Percentiles rank a stretch among this genome's conserved stretches.
Conservation (phyloP, 441 rosid species). For the Euphorbia celastroides region DNA sequence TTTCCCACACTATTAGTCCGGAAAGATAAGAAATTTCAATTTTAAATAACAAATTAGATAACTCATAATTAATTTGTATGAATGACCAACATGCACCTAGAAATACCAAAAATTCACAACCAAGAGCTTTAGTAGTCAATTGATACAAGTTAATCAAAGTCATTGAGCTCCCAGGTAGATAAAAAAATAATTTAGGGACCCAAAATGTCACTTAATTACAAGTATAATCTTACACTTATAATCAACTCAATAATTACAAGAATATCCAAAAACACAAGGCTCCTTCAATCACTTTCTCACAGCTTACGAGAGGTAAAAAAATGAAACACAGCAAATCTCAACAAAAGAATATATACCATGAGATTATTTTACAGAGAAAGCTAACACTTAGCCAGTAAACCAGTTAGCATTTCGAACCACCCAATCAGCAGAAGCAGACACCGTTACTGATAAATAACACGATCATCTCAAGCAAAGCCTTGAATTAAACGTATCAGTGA, state of each 20-base stretch:
- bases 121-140: not conserved
- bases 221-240: constrained; percentile 4
- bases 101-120: too few relatives aligned
- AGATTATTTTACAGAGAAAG: constrained; percentile 30
- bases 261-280: not conserved
- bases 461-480: too few relatives aligned
- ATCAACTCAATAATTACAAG: constrained; percentile 15
- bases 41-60: too few relatives aligned
- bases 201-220: constrained; percentile 8
- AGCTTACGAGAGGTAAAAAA: not conserved
- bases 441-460: constrained; percentile 12
- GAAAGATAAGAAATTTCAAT: too few relatives aligned
- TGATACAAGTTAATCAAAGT: not conserved
- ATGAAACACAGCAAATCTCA: too few relatives aligned
- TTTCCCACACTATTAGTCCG: too few relatives aligned
- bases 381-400: constrained; percentile 19
- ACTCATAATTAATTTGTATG: too few relatives aligned
- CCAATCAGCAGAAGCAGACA: constrained; percentile 4
- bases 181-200: not conserved
- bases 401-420: constrained; percentile 35
- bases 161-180: not conserved
- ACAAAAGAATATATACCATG: not conserved
- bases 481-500: not conserved
- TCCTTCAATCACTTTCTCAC: constrained; percentile 8
- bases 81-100: too few relatives aligned